Evolutionary conservation across 257 asterid genomes (phyloP).

Genomic region (Rubia yunnanensis): DNA sequence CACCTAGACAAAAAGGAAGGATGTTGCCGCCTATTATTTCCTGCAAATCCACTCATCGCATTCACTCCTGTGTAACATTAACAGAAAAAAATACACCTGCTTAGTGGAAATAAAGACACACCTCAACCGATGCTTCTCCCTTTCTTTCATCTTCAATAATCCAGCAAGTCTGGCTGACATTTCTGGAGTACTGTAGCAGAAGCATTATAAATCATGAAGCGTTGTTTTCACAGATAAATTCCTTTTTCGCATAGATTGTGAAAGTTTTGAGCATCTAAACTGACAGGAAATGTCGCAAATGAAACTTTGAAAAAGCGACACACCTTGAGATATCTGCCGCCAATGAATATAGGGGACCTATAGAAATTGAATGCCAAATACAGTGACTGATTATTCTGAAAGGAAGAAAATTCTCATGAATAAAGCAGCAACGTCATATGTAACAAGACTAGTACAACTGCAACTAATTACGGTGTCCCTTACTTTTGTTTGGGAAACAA

Average conservation of each 20-base stretch:
- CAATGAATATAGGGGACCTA: conserved; percentile 65
- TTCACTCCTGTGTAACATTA: conserved; percentile 11
- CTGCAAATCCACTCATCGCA: conserved; percentile 32
- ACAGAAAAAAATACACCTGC: conserved; percentile 10
- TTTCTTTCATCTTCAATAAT: conserved; percentile 88
- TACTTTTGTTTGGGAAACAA: background rate
- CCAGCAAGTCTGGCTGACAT: conserved; percentile 95
- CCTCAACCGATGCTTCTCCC: conserved; percentile 99
- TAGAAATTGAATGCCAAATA: conserved; percentile 41
- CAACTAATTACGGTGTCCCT: background rate
- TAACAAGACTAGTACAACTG: background rate
- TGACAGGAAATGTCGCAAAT: background rate
- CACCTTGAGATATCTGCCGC: conserved; percentile 98
- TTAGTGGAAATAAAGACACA: conserved; percentile 18
- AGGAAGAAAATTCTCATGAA: conserved; percentile 12
- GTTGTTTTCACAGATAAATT: background rate
- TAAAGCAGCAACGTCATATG: conserved; percentile 5
- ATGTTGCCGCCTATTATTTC: conserved; percentile 74
- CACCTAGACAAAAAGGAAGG: conserved; percentile 81
- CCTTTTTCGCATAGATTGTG: background rate
- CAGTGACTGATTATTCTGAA: conserved; percentile 56
- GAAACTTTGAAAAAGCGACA: background rate
- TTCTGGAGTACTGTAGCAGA: conserved; percentile 68
- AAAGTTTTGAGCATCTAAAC: background rate
- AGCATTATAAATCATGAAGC: conserved; percentile 3